phyloP scores from a whole-genome alignment of 2,329 filamentous ascomycete genomes.

The Aschersonia sp. region DNA sequence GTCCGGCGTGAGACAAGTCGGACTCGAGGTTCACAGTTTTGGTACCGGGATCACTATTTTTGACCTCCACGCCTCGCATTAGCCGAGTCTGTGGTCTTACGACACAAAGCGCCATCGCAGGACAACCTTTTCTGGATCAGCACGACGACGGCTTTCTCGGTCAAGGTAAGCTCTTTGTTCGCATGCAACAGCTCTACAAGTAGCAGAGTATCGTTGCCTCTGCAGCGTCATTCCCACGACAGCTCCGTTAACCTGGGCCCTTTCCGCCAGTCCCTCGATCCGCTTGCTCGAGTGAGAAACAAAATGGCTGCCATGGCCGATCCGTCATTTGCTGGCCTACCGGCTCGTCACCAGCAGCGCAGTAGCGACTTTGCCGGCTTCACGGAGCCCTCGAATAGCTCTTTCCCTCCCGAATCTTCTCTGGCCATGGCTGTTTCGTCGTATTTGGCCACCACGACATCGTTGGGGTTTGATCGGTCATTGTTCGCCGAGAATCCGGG shows the following conservation, averaged over 20 bases:
- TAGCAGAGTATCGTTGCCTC: not conserved
- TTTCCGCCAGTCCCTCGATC: not conserved
- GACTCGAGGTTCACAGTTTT: too few species aligned
- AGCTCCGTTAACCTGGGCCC: not conserved
- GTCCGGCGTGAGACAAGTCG: too few species aligned
- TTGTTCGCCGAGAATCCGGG: conserved; percentile 31
- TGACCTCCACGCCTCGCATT: too few species aligned
- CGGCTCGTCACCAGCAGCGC: not conserved
- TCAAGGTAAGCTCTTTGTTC: not conserved
- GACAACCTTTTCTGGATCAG: not conserved
- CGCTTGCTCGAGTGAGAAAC: not conserved
- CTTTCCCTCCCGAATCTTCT: conserved; percentile 30
- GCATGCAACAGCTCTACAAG: not conserved
- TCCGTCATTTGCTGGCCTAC: not conserved
- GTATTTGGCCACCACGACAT: conserved; percentile 15
- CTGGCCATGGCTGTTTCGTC: conserved; percentile 22
- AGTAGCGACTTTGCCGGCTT: not conserved
- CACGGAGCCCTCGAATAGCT: not conserved
- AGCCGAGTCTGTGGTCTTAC: too few species aligned
- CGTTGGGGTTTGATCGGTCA: conserved; percentile 30
- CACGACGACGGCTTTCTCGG: not conserved
- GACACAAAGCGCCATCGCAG: not conserved
- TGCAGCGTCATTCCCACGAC: not conserved
- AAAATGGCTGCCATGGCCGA: not conserved
- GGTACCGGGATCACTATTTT: too few species aligned